These are phyloP conservation scores for Rhipidocladum racemiflorum DNA, from an alignment of 176 grass and related monocot species.

Conservation along the genomic window DNA sequence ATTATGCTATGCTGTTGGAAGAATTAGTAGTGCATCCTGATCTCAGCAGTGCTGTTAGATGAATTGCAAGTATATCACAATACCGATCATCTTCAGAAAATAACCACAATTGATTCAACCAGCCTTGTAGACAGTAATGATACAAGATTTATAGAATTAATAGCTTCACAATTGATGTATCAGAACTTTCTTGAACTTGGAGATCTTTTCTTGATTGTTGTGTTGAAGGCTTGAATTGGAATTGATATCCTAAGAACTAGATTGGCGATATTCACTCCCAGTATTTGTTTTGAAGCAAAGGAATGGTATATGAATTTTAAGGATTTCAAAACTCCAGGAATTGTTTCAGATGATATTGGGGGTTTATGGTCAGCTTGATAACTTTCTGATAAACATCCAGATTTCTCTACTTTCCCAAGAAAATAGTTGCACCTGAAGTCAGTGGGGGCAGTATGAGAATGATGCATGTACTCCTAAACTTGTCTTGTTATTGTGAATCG, in stretches of 20 bases:
- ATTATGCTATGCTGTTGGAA: not conserved
- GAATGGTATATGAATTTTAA: not conserved
- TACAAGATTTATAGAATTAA: not conserved
- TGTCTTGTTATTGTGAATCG: not conserved
- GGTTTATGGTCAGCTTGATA: not conserved
- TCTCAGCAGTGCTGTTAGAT: not conserved
- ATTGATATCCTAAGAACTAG: not conserved
- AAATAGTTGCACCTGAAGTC: not conserved
- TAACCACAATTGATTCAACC: not conserved
- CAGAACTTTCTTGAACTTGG: not conserved
- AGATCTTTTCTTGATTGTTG: not conserved
- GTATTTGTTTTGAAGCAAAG: not conserved
- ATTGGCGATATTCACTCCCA: not conserved
- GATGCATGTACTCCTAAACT: not conserved
- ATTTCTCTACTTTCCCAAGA: not conserved
- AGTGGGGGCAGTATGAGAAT: not conserved
- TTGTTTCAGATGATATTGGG: not conserved
- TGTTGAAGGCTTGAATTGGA: not conserved
- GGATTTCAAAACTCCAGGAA: not conserved
- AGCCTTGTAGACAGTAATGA: not conserved
- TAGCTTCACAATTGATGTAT: not conserved
- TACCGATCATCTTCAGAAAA: not conserved
- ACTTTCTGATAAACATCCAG: not conserved
- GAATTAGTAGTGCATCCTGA: not conserved
- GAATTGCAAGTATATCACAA: not conserved